Percentiles rank a stretch among this genome's conserved stretches.
Evolutionary conservation across 352 stramenopile species (phyloP).

Genomic region (Globisporangium alternatum): DNA sequence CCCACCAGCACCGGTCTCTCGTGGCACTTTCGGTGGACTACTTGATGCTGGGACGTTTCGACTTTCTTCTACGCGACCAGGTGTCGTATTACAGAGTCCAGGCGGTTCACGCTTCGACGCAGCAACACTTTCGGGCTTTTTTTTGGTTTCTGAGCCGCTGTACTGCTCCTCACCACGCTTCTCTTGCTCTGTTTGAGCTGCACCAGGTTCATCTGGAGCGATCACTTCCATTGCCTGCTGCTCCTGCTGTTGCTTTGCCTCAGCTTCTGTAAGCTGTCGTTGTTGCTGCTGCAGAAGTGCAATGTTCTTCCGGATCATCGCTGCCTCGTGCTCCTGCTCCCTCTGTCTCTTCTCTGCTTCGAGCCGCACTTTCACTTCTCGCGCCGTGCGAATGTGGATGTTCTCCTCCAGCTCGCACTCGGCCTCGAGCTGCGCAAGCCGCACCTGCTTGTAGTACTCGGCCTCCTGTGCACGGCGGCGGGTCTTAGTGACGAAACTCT

Average conservation of each 20-base stretch:
- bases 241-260: neutral
- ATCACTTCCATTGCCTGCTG: neutral
- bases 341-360: constrained; percentile 17
- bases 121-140: neutral
- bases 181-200: neutral
- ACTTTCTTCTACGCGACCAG: neutral
- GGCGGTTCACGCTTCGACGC: neutral
- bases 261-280: neutral
- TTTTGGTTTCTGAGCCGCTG: neutral
- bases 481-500: constrained; percentile 60
- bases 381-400: constrained; percentile 51
- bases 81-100: no score
- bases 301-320: neutral
- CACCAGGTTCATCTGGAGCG: neutral
- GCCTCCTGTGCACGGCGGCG: constrained; percentile 47
- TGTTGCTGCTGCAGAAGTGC: neutral
- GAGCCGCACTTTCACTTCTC: constrained; percentile 30
- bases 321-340: constrained; percentile 15
- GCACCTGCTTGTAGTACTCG: constrained; percentile 68
- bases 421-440: constrained; percentile 58
- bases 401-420: constrained; percentile 80
- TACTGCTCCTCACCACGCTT: neutral
- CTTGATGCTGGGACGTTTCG: neutral
- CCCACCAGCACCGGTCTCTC: neutral
- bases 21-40: neutral